phyloP scores from a whole-genome alignment of 2,329 filamentous ascomycete species.

The Colletotrichum sp. region DNA sequence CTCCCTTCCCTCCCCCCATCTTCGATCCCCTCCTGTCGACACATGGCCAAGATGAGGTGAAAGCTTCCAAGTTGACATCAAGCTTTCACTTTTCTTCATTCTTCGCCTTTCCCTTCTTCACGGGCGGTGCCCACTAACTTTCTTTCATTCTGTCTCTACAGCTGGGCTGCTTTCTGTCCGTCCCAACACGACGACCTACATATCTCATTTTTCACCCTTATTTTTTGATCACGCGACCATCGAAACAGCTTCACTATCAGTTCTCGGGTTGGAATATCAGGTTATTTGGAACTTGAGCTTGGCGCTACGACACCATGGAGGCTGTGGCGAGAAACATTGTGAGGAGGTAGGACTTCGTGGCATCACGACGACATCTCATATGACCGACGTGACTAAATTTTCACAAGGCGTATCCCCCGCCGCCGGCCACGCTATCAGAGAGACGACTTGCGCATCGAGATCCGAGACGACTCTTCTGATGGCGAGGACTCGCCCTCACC shows the following conservation, averaged over 20 bases:
- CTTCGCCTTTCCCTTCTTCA: not conserved
- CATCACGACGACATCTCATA: not conserved
- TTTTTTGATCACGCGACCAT: not conserved
- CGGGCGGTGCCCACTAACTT: slow-evolving; percentile 10
- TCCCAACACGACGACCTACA: not conserved
- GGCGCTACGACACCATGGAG: not conserved
- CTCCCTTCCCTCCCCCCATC: not conserved
- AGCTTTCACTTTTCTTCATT: not conserved
- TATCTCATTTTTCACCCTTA: not conserved
- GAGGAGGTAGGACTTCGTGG: not conserved
- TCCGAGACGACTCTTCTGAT: slow-evolving; percentile 12
- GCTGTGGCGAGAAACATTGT: not conserved
- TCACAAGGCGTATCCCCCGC: not conserved
- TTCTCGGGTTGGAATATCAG: not conserved
- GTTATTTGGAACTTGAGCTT: not conserved
- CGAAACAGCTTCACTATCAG: not conserved
- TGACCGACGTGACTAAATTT: not conserved
- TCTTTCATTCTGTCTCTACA: slow-evolving; percentile 2
- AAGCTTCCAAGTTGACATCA: not conserved
- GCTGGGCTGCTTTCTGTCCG: slow-evolving; percentile 12
- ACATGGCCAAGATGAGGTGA: slow-evolving; percentile 17
- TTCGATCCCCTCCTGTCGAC: not conserved
- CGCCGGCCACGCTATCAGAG: not conserved
- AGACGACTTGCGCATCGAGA: not conserved
- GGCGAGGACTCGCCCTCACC: slow-evolving; percentile 18